phyloP scores from a whole-genome alignment of 192 early-diverging fungal species.

The Podila minutissima region DNA sequence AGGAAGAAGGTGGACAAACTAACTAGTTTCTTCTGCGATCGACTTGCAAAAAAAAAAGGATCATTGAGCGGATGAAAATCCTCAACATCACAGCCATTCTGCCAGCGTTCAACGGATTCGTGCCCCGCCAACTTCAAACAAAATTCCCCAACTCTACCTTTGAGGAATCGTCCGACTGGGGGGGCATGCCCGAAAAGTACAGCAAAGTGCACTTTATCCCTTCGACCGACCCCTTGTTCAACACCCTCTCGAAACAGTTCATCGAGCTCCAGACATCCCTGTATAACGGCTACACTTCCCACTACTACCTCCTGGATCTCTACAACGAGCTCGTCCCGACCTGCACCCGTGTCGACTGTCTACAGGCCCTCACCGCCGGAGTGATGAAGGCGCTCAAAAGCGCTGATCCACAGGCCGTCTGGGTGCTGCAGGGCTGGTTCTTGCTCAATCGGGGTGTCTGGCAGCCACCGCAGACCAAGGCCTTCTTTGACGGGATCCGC shows the following conservation, averaged over 20 bases:
- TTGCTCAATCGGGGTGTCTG: constrained; percentile 23
- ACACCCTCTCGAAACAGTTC: constrained; percentile 21
- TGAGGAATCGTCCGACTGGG: constrained; percentile 25
- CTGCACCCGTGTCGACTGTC: constrained; percentile 17
- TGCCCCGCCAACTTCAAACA: constrained; percentile 7
- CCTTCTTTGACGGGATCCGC: constrained; percentile 47
- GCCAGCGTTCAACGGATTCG: constrained; percentile 48
- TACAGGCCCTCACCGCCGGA: constrained; percentile 3
- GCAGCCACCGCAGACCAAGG: constrained; percentile 14
- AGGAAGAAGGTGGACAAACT: not conserved
- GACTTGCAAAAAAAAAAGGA: not conserved
- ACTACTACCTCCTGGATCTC: constrained; percentile 37
- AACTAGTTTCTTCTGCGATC: not conserved
- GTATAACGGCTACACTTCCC: constrained; percentile 5
- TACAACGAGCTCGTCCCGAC: constrained; percentile 32
- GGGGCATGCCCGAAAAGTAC: not conserved
- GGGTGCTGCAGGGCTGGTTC: constrained; percentile 49
- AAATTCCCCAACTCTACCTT: constrained; percentile 24
- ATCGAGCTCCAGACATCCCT: constrained; percentile 23
- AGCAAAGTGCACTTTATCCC: constrained; percentile 18
- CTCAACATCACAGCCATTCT: constrained; percentile 41
- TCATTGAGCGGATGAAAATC: constrained; percentile 35
- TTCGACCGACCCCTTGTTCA: constrained; percentile 29
- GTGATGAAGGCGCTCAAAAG: constrained; percentile 38
- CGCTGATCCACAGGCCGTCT: constrained; percentile 44